phyloP scores from a whole-genome alignment of 2,329 filamentous ascomycete genomes.

The Ceratocystis diversiconidia region DNA sequence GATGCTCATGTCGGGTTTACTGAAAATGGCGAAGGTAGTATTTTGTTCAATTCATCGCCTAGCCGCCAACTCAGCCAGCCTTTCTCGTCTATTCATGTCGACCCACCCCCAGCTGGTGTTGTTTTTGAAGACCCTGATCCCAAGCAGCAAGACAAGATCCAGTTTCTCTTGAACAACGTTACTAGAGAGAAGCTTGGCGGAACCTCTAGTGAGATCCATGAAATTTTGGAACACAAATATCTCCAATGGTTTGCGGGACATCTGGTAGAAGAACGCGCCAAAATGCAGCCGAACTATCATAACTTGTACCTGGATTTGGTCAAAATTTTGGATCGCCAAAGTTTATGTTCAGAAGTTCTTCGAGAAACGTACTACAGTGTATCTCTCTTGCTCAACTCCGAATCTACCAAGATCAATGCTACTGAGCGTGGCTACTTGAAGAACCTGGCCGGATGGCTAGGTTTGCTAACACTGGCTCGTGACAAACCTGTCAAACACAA shows the following conservation, averaged over 20 bases:
- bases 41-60: conserved; percentile 25
- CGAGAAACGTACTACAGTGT: conserved; percentile 84
- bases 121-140: conserved; percentile 71
- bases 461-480: conserved; percentile 78
- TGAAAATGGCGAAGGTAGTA: neutral
- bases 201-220: conserved; percentile 69
- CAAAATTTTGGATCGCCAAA: conserved; percentile 62
- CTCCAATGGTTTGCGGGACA: conserved; percentile 96
- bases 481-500: conserved; percentile 92
- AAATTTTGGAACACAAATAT: conserved; percentile 64
- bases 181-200: conserved; percentile 75
- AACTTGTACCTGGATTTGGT: conserved; percentile 83
- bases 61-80: conserved; percentile 49
- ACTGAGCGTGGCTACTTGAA: conserved; percentile 81
- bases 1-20: neutral
- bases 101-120: conserved; percentile 47
- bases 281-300: conserved; percentile 95
- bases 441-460: conserved; percentile 87
- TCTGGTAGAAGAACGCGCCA: conserved; percentile 87
- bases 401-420: conserved; percentile 68
- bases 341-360: conserved; percentile 76
- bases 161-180: conserved; percentile 93
- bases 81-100: conserved; percentile 67
- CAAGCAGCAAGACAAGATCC: conserved; percentile 78
- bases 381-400: conserved; percentile 76